Conservation (phyloP, 202 grass and related monocot genomes). For the Dendrocalamus latiflorus region DNA sequence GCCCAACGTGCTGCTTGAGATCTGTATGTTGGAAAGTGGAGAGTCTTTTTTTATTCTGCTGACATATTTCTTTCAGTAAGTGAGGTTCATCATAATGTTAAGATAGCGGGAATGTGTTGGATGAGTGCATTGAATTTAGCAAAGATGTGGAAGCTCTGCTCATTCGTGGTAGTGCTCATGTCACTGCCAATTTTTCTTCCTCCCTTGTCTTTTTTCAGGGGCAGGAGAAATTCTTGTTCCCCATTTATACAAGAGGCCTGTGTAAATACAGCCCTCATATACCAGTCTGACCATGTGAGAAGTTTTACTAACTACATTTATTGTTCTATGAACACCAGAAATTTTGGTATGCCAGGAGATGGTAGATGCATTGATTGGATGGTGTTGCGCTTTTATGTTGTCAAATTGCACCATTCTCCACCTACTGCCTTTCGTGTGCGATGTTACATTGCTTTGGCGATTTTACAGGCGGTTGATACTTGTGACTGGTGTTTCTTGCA, state of each 20-base stretch:
- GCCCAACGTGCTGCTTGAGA: not conserved
- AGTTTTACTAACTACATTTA: conserved; percentile 11
- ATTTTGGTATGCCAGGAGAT: not conserved
- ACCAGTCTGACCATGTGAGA: conserved; percentile 23
- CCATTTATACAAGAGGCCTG: conserved; percentile 21
- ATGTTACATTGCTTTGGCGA: not conserved
- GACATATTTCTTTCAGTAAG: conserved; percentile 1
- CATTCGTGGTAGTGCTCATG: conserved; percentile 12
- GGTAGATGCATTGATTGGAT: not conserved
- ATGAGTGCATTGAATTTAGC: conserved; percentile 5
- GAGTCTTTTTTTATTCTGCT: not conserved
- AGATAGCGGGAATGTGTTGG: conserved; percentile 14
- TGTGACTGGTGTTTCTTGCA: not conserved
- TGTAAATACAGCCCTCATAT: not conserved
- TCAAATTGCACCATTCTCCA: too few species aligned
- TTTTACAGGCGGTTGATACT: not conserved
- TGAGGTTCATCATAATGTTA: not conserved
- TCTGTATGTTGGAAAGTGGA: conserved; percentile 1
- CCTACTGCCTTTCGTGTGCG: not conserved
- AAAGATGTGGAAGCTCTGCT: conserved; percentile 28
- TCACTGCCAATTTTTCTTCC: conserved; percentile 14
- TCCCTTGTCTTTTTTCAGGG: conserved; percentile 27
- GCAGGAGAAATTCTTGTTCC: conserved; percentile 11
- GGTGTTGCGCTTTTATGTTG: not conserved
- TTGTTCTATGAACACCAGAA: not conserved